phyloP scores from a whole-genome alignment of 2,329 filamentous ascomycete species.

The Pseudocercospora ulei region DNA sequence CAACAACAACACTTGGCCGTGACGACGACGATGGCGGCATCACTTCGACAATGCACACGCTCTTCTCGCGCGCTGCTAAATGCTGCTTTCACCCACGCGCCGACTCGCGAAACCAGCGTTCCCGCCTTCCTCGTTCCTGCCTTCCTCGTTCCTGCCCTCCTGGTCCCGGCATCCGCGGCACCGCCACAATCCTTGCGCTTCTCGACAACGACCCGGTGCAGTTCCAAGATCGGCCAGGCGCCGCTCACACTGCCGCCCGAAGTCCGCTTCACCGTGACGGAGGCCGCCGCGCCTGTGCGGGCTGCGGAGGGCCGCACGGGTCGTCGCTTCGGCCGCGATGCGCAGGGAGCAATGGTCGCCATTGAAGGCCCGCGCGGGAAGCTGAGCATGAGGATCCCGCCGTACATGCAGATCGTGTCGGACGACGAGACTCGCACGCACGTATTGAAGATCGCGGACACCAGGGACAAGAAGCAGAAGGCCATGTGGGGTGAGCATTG shows the following conservation, averaged over 20 bases:
- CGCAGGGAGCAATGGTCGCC: slow-evolving; percentile 57
- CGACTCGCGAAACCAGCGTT: slow-evolving; percentile 34
- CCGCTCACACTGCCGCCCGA: slow-evolving; percentile 72
- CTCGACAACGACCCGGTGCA: slow-evolving; percentile 56
- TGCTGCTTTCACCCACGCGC: slow-evolving; percentile 13
- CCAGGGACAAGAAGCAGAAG: slow-evolving; percentile 61
- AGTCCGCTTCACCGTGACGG: slow-evolving; percentile 61
- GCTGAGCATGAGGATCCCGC: slow-evolving; percentile 66
- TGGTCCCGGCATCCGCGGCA: slow-evolving; percentile 44
- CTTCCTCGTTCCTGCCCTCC: slow-evolving; percentile 60
- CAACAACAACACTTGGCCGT: slow-evolving; percentile 6
- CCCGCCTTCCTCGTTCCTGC: slow-evolving; percentile 65
- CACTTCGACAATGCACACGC: slow-evolving; percentile 23
- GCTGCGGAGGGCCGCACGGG: slow-evolving; percentile 34
- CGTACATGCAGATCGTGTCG: slow-evolving; percentile 63
- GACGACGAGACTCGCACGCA: slow-evolving; percentile 56
- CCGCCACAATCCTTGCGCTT: slow-evolving; percentile 47
- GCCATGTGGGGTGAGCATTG: slow-evolving; percentile 81
- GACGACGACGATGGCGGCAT: slow-evolving; percentile 22
- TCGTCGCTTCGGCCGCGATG: slow-evolving; percentile 49
- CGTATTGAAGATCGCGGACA: slow-evolving; percentile 60
- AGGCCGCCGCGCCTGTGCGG: slow-evolving; percentile 49
- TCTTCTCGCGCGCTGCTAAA: slow-evolving; percentile 22
- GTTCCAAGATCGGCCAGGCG: slow-evolving; percentile 77
- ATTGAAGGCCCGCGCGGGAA: slow-evolving; percentile 74